Evolutionary conservation across 2,329 filamentous ascomycete genomes (phyloP), one percentile per base, ranked within the genome.

Genomic region (Rhynchosporium graminicola): DNA sequence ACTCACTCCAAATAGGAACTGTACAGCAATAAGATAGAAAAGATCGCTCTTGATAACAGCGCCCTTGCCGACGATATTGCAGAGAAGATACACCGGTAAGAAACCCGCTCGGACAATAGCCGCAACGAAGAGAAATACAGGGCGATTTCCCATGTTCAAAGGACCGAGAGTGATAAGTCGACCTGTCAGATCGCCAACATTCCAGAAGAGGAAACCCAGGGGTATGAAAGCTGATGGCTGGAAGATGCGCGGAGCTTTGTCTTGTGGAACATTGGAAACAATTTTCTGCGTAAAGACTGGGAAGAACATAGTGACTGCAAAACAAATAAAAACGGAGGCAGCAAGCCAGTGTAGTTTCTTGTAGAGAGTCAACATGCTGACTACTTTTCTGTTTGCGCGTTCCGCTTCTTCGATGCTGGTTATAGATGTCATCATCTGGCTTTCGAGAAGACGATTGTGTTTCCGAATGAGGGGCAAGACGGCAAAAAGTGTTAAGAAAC

Each of bases 161-260:
- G 73, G 88, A 75, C 76, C 83, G 67, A 74, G 83, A 1, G 92
- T 88, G 1, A 85, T 74, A 26, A 96, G 77, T 8, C 95, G 86
- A 5, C 95, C 95, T 13, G 84, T 65, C 7, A 98, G 79, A 74
- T 98, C 95, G 48, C 95, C 95, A 2, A 88, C 74, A 73, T 98
- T 99, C 95, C 95, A 99, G 73, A 95, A 85, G 63, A 98, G 85
- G 76, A 98, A 96, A 3, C 85, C 92, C 0, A 97, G 81, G 0
- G 95, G 93, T 62, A 98, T 93, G 75, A 98, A 99, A 15, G 88
- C 87, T 0, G 86, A 81, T 0, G 91, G 86, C 58, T 86, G 84
- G 67, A 96, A 84, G 15, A 96, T 77, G 15, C 81, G 77, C 12
- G 82, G 78, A 12, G 83, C 80, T 7, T 73, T 65, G 36, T 74